Conservation (phyloP, 805 yeast species). For the Ogataea parapolymorpha region DNA sequence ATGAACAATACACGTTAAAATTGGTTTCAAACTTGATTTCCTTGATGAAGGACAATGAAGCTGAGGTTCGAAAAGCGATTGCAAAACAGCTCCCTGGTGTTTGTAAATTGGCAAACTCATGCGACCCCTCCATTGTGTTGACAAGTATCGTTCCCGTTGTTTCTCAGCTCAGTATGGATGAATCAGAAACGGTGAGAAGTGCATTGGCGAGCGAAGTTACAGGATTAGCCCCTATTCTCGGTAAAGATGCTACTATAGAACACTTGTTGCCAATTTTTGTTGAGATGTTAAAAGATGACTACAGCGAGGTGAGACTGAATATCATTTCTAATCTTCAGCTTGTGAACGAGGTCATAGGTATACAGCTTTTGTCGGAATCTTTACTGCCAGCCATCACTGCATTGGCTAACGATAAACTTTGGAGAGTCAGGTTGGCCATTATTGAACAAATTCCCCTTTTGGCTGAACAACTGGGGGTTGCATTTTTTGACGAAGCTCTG, state of each 20-base stretch:
- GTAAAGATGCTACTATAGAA: conserved; percentile 79
- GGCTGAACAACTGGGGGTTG: conserved; percentile 91
- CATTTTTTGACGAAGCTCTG: conserved; percentile 88
- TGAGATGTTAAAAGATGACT: conserved; percentile 94
- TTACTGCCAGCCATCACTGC: conserved; percentile 94
- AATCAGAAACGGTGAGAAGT: conserved; percentile 89
- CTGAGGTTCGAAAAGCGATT: conserved; percentile 93
- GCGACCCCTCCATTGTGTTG: conserved; percentile 49
- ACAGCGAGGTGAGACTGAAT: conserved; percentile 92
- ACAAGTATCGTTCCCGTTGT: conserved; percentile 79
- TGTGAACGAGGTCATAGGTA: conserved; percentile 93
- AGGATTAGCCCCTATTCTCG: conserved; percentile 78
- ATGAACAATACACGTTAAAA: conserved; percentile 53
- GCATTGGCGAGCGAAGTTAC: conserved; percentile 88
- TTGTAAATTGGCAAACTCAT: conserved; percentile 45
- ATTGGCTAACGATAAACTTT: conserved; percentile 91
- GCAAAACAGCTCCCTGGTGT: conserved; percentile 87
- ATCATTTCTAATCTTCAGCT: conserved; percentile 88
- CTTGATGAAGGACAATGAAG: conserved; percentile 88
- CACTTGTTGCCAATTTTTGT: conserved; percentile 82
- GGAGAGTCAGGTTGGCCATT: conserved; percentile 97
- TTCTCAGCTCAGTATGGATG: conserved; percentile 80
- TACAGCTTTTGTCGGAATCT: conserved; percentile 79
- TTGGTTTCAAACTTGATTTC: conserved; percentile 69
- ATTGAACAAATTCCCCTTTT: conserved; percentile 93